Base-by-base conservation (phyloP, 306 rosid species). In the peach (Prunus persica) region DNA sequence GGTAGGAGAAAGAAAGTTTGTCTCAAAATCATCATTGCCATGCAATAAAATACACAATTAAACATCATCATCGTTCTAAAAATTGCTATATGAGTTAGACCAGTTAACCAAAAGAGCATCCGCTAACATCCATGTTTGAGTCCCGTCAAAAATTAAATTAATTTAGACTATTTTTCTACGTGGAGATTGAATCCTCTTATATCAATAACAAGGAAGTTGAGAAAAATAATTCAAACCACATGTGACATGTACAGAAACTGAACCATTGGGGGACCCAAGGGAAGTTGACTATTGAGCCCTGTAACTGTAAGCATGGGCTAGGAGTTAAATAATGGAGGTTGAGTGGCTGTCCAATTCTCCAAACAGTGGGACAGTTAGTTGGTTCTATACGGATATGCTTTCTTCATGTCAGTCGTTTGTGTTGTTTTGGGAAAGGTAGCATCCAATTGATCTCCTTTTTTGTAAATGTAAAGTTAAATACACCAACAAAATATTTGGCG, bases 91-190 rank as follows among this genome's bases (percentile, higher is more conserved):
- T 34, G 0, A 0, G 41, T 6, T 38, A 38, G 2, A 2, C 43
- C 8, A 34, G 0, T 34, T 34, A 3, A 34, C 8, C 0, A 34
- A 0, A 7, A 0, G 0, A 7, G 0, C 0, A 4, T 38, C 0
- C 7, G 0, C 9, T 38, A 6, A 38, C 43, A 38, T 7, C 0
- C 0, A 38, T 1, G 2, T 38, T 38, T 7, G 43, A 38, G 9
- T 34, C 9, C 2, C 9, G 2, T 6, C 0, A 0, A 1, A 6
- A 1, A 38, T 7, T 38, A 38, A 0, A 38, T 38, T 38, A 38
- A 38, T 1, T 38, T 38, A 38, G 0, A 6, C 43, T 38, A 38
- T 7, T 4, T 38, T 51, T 16, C 8, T 51, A 2, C n/a, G 14
- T 5, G 5, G 16, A 19, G 20, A 51, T 16, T 16, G 7, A 51